A percentile compares a stretch with the other conserved stretches of the same genome.
These are phyloP conservation scores for Eremomyces bilateralis DNA, from an alignment of 495 filamentous ascomycete species.

Conservation along the genomic window DNA sequence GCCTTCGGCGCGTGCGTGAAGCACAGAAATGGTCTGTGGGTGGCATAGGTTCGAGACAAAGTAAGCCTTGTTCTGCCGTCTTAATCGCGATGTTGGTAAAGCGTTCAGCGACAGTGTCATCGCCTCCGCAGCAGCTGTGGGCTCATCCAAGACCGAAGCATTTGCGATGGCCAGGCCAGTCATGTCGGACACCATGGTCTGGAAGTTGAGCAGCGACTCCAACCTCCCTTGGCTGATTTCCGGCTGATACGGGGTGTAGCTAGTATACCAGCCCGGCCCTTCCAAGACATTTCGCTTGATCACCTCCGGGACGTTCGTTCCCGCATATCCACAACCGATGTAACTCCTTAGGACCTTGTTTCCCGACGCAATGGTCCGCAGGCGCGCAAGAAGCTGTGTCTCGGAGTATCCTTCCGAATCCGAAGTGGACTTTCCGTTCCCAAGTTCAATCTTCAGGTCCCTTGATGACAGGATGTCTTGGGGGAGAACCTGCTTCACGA, in stretches of 20 bases:
- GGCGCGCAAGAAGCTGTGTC: constrained; percentile 38
- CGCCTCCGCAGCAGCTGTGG: constrained; percentile 86
- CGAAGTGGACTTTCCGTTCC: not conserved
- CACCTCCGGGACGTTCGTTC: constrained; percentile 67
- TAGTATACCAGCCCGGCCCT: constrained; percentile 94
- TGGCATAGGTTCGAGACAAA: constrained; percentile 69
- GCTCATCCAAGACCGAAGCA: constrained; percentile 83
- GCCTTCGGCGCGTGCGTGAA: constrained; percentile 74
- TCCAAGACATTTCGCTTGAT: constrained; percentile 91
- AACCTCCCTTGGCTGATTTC: constrained; percentile 73
- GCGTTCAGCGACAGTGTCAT: constrained; percentile 86
- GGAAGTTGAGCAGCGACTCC: constrained; percentile 91
- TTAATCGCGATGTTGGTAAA: constrained; percentile 49
- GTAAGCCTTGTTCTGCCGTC: constrained; percentile 54
- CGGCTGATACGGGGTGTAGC: constrained; percentile 95
- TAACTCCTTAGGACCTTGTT: constrained; percentile 44
- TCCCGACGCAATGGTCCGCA: constrained; percentile 40
- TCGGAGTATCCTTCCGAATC: constrained; percentile 37
- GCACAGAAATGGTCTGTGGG: constrained; percentile 74
- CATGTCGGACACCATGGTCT: constrained; percentile 81
- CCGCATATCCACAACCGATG: constrained; percentile 78
- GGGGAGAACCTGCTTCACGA: constrained; percentile 73
- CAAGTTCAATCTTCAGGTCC: constrained; percentile 29
- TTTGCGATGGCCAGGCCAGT: constrained; percentile 81
- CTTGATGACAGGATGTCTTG: constrained; percentile 55